Conservation (phyloP, 2,329 filamentous ascomycete species). For the Thelonectria olida region DNA sequence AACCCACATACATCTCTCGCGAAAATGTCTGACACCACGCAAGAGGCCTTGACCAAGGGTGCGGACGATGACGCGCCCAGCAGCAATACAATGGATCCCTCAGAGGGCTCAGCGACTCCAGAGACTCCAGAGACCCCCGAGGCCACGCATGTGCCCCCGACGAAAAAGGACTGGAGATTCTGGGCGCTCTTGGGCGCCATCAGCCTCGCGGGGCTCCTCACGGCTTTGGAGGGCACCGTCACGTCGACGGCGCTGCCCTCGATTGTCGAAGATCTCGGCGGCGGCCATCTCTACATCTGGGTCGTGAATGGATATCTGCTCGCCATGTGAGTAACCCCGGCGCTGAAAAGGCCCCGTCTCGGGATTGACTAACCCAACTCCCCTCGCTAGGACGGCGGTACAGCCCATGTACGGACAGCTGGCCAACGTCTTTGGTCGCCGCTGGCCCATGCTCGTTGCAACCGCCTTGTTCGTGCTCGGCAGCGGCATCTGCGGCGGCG, state of each 20-base stretch:
- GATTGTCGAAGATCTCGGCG: constrained; percentile 32
- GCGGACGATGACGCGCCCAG: background rate
- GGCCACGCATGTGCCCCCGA: background rate
- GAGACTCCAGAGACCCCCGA: background rate
- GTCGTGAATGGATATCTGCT: constrained; percentile 37
- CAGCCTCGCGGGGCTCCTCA: constrained; percentile 35
- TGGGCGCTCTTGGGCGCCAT: constrained; percentile 35
- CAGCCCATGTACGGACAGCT: constrained; percentile 60
- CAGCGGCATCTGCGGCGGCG: constrained; percentile 36
- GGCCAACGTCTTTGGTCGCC: constrained; percentile 60
- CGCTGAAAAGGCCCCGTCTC: background rate
- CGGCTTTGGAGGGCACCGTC: constrained; percentile 40
- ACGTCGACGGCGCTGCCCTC: constrained; percentile 44
- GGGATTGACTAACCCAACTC: background rate
- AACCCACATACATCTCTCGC: background rate
- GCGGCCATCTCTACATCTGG: constrained; percentile 37
- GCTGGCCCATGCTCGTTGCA: constrained; percentile 46
- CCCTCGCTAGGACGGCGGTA: constrained; percentile 40
- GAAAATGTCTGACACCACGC: background rate
- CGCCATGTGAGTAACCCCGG: constrained; percentile 14
- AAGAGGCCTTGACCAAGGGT: background rate
- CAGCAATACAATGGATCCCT: background rate
- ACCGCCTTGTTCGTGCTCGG: constrained; percentile 36
- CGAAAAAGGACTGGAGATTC: constrained; percentile 21
- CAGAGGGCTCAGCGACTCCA: background rate